phyloP scores from a whole-genome alignment of 257 asterid species.

The Penstemon davidsonii region DNA sequence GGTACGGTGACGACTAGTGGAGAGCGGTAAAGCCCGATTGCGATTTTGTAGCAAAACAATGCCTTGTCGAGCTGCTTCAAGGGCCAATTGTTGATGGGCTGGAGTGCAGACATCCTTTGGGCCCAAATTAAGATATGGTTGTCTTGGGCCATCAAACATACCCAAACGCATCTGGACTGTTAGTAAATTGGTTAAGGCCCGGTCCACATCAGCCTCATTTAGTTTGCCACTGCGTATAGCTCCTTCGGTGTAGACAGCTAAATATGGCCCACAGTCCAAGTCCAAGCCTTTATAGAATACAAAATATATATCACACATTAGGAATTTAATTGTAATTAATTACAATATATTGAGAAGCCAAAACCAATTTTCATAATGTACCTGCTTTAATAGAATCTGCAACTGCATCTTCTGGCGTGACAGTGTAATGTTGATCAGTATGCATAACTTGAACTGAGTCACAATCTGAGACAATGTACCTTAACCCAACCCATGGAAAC shows the following conservation, averaged over 20 bases:
- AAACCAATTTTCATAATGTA: not conserved
- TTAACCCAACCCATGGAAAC: constrained; percentile 13
- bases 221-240: constrained; percentile 62
- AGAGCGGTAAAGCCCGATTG: constrained; percentile 65
- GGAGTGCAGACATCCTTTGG: constrained; percentile 74
- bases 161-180: constrained; percentile 90
- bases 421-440: constrained; percentile 59
- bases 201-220: constrained; percentile 54
- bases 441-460: constrained; percentile 73
- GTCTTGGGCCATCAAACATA: constrained; percentile 75
- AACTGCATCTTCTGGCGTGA: constrained; percentile 80
- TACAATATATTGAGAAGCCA: no score
- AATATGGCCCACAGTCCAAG: constrained; percentile 90
- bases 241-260: constrained; percentile 64
- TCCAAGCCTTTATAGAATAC: constrained; percentile 54
- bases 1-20: constrained; percentile 40
- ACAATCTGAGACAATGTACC: constrained; percentile 90
- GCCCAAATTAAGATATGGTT: constrained; percentile 62
- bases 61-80: constrained; percentile 95
- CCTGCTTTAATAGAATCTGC: constrained; percentile 81
- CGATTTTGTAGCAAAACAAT: constrained; percentile 71
- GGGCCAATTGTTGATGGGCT: constrained; percentile 77
- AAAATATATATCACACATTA: not conserved
- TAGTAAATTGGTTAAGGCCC: constrained; percentile 61
- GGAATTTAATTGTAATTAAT: no score